phyloP scores from a whole-genome alignment of 257 asterid species.

The Leonotis leonurus region DNA sequence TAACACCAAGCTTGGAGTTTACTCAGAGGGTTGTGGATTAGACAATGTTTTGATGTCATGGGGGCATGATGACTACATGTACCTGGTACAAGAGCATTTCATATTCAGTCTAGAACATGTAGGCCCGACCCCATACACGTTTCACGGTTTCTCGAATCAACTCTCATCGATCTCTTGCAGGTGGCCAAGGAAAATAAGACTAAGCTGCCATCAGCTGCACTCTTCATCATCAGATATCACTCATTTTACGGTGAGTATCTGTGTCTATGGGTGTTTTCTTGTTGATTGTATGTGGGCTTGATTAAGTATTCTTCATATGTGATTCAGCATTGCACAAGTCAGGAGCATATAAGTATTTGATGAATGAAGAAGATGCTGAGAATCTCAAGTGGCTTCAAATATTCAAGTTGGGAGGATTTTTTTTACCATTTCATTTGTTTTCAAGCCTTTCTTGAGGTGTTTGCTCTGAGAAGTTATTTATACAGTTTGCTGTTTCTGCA shows the following conservation, averaged over 20 bases:
- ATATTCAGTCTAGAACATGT: background rate
- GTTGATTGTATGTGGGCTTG: background rate
- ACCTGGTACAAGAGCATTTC: slow-evolving; percentile 22
- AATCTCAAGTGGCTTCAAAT: slow-evolving; percentile 42
- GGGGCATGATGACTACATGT: slow-evolving; percentile 53
- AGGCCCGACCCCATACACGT: background rate
- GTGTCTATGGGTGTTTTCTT: background rate
- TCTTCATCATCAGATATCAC: slow-evolving; percentile 49
- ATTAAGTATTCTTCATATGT: background rate
- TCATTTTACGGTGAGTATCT: slow-evolving; percentile 36
- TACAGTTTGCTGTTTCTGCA: background rate
- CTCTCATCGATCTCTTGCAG: slow-evolving; percentile 13
- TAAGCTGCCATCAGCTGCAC: slow-evolving; percentile 43
- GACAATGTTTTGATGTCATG: slow-evolving; percentile 41
- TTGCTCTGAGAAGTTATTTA: background rate
- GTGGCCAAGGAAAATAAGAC: slow-evolving; percentile 48
- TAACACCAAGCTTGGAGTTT: slow-evolving; percentile 33
- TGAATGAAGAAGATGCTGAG: slow-evolving; percentile 44
- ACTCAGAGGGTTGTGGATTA: slow-evolving; percentile 36
- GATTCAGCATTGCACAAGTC: slow-evolving; percentile 34
- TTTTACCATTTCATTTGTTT: background rate
- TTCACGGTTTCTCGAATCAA: background rate
- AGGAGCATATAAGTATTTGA: slow-evolving; percentile 38
- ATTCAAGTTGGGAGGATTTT: slow-evolving; percentile 27
- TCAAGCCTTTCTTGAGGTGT: background rate